These are phyloP conservation scores for Fusarium penzigii DNA, from an alignment of 2,329 filamentous ascomycete species.

Conservation along the genomic window DNA sequence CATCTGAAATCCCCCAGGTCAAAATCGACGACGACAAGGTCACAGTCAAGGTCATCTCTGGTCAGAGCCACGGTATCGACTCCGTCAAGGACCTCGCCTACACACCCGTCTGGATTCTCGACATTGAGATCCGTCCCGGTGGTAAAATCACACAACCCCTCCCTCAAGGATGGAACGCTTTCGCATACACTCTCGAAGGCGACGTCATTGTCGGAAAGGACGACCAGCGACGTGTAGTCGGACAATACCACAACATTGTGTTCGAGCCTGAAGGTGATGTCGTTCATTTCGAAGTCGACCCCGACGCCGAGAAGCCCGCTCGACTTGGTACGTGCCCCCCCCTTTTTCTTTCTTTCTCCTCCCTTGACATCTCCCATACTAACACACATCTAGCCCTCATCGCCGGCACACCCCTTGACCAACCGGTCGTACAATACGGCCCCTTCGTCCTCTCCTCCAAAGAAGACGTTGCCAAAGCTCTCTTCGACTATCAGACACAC, in stretches of 20 bases:
- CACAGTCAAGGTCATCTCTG: slow-evolving; percentile 86
- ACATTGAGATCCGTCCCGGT: slow-evolving; percentile 78
- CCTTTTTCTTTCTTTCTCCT: neutral
- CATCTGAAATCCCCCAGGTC: slow-evolving; percentile 76
- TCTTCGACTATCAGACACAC: slow-evolving; percentile 72
- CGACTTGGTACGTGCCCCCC: slow-evolving; percentile 45
- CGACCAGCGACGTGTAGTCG: slow-evolving; percentile 53
- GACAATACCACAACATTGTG: slow-evolving; percentile 83
- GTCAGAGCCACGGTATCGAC: slow-evolving; percentile 80
- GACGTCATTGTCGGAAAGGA: slow-evolving; percentile 63
- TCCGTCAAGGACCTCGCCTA: slow-evolving; percentile 89
- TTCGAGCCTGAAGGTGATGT: slow-evolving; percentile 80
- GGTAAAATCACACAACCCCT: slow-evolving; percentile 74
- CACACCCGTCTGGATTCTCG: slow-evolving; percentile 95
- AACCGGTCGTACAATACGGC: slow-evolving; percentile 80
- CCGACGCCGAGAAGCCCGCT: slow-evolving; percentile 59
- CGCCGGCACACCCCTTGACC: slow-evolving; percentile 77
- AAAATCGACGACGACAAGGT: slow-evolving; percentile 72
- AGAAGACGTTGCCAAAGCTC: slow-evolving; percentile 73
- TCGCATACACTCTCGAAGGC: slow-evolving; percentile 83
- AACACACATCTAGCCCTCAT: slow-evolving; percentile 56
- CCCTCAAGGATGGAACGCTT: slow-evolving; percentile 84
- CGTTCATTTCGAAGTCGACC: slow-evolving; percentile 69
- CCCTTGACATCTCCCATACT: neutral
- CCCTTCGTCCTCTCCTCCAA: slow-evolving; percentile 77